Evolutionary conservation across 179 eudicot genomes (phyloP).

Genomic region (Beta lomatogona): DNA sequence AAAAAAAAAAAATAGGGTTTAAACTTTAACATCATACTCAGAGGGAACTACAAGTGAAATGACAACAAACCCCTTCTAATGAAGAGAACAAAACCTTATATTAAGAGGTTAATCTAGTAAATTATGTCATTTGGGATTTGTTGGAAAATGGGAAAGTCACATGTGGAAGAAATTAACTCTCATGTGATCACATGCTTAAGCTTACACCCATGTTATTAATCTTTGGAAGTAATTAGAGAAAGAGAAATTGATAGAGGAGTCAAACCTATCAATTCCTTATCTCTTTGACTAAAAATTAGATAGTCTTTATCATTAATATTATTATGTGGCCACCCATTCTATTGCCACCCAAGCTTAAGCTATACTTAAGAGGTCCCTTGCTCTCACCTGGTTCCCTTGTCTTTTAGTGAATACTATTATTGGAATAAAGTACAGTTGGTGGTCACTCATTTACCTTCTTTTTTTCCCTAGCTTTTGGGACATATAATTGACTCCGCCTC

Average conservation of each 20-base stretch:
- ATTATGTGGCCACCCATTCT: slow-evolving; percentile 15
- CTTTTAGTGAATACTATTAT: slow-evolving; percentile 7
- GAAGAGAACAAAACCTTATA: slow-evolving; percentile 27
- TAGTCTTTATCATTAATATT: background rate
- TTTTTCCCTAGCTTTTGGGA: background rate
- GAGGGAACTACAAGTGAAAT: slow-evolving; percentile 1
- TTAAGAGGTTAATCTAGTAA: slow-evolving; percentile 34
- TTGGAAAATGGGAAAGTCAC: slow-evolving; percentile 54
- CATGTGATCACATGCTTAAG: slow-evolving; percentile 71
- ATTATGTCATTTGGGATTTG: slow-evolving; percentile 31
- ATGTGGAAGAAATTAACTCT: slow-evolving; percentile 49
- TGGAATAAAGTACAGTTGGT: slow-evolving; percentile 14
- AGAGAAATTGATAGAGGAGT: slow-evolving; percentile 16
- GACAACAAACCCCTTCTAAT: slow-evolving; percentile 35
- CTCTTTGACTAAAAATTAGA: slow-evolving; percentile 36
- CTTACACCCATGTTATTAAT: slow-evolving; percentile 24
- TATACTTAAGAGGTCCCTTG: background rate
- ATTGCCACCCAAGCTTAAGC: background rate
- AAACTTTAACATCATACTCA: background rate
- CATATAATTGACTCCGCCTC: background rate
- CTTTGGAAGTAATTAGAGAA: slow-evolving; percentile 32
- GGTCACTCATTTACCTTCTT: background rate
- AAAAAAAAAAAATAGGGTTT: slow-evolving; percentile 10
- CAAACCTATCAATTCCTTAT: slow-evolving; percentile 28
- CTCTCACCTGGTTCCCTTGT: slow-evolving; percentile 22